Evolutionary conservation across 192 early-diverging fungal species (phyloP).

Genomic region (Geranomyces michiganensis): DNA sequence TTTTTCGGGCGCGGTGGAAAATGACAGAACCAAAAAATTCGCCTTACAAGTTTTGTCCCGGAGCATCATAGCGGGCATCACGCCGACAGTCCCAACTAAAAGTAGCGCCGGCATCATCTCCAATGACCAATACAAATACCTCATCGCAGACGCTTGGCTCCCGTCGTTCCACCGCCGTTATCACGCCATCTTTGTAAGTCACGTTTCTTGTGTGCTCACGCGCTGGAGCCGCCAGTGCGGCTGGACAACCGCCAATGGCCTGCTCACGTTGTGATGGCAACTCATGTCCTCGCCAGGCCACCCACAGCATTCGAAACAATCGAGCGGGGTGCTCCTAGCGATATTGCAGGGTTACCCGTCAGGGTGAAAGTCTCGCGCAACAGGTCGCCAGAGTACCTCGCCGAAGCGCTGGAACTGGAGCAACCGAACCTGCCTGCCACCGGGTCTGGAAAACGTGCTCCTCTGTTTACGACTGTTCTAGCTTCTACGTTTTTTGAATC

Average conservation of each 20-base stretch:
- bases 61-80: too few species aligned
- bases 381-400: conserved; percentile 28
- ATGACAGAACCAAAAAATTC: too few species aligned
- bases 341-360: neutral
- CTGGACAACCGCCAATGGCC: neutral
- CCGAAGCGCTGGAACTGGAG: neutral
- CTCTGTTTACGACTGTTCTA: conserved; percentile 20
- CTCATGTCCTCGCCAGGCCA: neutral
- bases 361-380: conserved; percentile 17
- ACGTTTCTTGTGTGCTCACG: too few species aligned
- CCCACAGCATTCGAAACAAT: neutral
- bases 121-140: conserved; percentile 22
- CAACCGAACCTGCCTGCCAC: neutral
- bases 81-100: too few species aligned
- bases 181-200: conserved; percentile 8
- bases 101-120: neutral
- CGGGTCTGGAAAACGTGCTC: neutral
- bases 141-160: neutral
- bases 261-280: neutral
- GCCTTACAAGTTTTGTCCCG: too few species aligned
- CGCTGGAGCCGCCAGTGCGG: too few species aligned
- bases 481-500: conserved; percentile 16
- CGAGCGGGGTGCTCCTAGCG: neutral
- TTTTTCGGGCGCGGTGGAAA: too few species aligned
- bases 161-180: neutral